Evolutionary conservation across 495 filamentous ascomycete species (phyloP), one percentile per base, ranked within the genome.

Genomic region (Aspergillus cristatus): DNA sequence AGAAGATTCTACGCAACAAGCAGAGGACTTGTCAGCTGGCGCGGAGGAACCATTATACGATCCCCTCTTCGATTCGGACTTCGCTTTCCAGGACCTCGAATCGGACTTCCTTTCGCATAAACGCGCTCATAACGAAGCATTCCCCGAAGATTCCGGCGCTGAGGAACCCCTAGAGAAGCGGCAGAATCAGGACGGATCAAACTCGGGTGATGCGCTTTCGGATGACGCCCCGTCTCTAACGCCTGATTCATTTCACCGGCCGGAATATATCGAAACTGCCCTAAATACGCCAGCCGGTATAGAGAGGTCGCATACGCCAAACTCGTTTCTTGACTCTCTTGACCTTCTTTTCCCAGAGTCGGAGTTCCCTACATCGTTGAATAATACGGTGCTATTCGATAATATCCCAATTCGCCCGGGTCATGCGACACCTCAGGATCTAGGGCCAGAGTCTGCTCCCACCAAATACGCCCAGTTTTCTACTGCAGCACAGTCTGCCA

Each of bases 91-190:
- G 2, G 50, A 49, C 18, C 45, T 57, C 18, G 47, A 51, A 20
- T 33, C 38, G 5, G 37, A 30, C 7, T 51, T 53, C 3, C 28
- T 6, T 7, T 48, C 49, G 34, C 47, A 42, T 26, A 57, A 57
- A 37, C 47, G 53, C 14, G 18, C 18, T n/a, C 42, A 38, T 10
- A 45, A 50, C 7, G 47, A 57, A 17, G 50, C 50, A 2, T 54
- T 54, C 24, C 17, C 35, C 12, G 34, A 18, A n/a, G 51, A 51
- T 6, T 32, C 40, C 17, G 44, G 35, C 16, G 12, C 40, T 13
- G 42, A 37, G 42, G 28, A 18, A 3, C 45, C 34, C 11, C 35
- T 41, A 5, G 45, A 40, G 28, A 57, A 57, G 30, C 45, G 43
- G 22, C 49, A 37, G 29, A 31, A 17, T 16, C 26, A 37, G 28